Conservation (phyloP, 495 filamentous ascomycete species). For the Pseudotulostoma volvatum region DNA sequence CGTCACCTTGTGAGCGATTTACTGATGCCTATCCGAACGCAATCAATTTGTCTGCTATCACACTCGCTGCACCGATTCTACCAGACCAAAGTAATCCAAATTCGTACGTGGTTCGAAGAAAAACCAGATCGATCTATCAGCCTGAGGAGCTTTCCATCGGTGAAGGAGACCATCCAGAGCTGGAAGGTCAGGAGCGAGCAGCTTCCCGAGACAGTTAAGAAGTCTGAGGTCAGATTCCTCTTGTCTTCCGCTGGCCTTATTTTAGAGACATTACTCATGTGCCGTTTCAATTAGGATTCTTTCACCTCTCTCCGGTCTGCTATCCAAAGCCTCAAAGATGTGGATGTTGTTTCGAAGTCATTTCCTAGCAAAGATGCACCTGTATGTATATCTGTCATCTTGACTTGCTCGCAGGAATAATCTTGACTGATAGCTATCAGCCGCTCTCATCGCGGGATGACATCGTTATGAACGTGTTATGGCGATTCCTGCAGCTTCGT, state of each 20-base stretch:
- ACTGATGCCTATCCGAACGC: constrained; percentile 53
- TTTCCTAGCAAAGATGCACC: constrained; percentile 25
- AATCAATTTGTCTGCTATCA: constrained; percentile 58
- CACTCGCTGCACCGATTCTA: constrained; percentile 68
- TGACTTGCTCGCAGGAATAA: neutral
- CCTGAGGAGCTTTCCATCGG: constrained; percentile 43
- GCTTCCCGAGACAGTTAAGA: constrained; percentile 27
- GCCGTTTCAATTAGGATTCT: constrained; percentile 6
- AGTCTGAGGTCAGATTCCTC: constrained; percentile 15
- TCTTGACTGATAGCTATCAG: constrained; percentile 7
- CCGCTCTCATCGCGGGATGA: constrained; percentile 41
- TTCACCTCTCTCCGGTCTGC: constrained; percentile 30
- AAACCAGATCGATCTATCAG: constrained; percentile 46
- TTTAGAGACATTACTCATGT: neutral
- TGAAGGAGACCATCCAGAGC: constrained; percentile 41
- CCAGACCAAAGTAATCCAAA: constrained; percentile 53
- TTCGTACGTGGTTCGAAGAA: constrained; percentile 75
- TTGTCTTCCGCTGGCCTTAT: neutral
- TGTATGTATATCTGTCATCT: constrained; percentile 12
- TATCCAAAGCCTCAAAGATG: constrained; percentile 39
- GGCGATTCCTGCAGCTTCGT: constrained; percentile 78
- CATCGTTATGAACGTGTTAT: constrained; percentile 59
- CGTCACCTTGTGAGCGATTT: constrained; percentile 55
- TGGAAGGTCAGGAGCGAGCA: constrained; percentile 56
- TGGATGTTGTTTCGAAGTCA: constrained; percentile 51